Evolutionary conservation across 2,329 filamentous ascomycete species (phyloP).

Genomic region (Bipolaris cookei): DNA sequence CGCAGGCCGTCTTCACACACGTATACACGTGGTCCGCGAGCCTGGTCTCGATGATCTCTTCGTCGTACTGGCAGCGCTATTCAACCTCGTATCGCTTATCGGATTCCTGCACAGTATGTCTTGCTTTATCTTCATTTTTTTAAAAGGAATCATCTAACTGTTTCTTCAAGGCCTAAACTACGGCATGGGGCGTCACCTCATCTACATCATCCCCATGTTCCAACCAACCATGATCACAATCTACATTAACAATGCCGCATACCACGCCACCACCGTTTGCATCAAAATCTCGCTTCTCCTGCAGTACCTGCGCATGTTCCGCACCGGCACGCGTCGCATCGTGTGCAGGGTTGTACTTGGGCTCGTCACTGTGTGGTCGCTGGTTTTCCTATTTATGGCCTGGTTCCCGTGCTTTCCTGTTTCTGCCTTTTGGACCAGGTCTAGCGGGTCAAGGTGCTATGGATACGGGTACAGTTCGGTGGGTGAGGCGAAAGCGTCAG

Average conservation of each 20-base stretch:
- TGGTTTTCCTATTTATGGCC: slow-evolving; percentile 35
- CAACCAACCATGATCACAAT: slow-evolving; percentile 28
- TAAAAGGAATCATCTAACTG: slow-evolving; percentile 7
- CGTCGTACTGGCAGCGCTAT: slow-evolving; percentile 35
- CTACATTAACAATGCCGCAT: slow-evolving; percentile 36
- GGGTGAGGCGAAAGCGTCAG: slow-evolving; percentile 21
- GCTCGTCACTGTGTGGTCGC: slow-evolving; percentile 35
- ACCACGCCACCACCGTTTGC: slow-evolving; percentile 36
- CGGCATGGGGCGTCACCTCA: slow-evolving; percentile 43
- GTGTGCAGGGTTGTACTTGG: slow-evolving; percentile 23
- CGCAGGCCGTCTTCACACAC: slow-evolving; percentile 35
- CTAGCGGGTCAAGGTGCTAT: slow-evolving; percentile 31
- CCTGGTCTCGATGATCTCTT: slow-evolving; percentile 47
- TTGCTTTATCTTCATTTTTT: background rate
- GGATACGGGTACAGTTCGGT: slow-evolving; percentile 28
- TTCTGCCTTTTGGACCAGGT: slow-evolving; percentile 27
- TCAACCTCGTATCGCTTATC: slow-evolving; percentile 31
- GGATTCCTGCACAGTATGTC: slow-evolving; percentile 30
- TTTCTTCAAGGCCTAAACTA: slow-evolving; percentile 25
- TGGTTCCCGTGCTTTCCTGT: slow-evolving; percentile 43
- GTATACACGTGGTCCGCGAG: slow-evolving; percentile 34
- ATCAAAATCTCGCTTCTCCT: slow-evolving; percentile 46
- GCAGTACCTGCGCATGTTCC: slow-evolving; percentile 45
- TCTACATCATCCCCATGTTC: slow-evolving; percentile 22
- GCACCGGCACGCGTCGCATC: slow-evolving; percentile 23